These are phyloP conservation scores for Beauveria rudraprayagi DNA, from an alignment of 2,329 filamentous ascomycete species.

Conservation along the genomic window DNA sequence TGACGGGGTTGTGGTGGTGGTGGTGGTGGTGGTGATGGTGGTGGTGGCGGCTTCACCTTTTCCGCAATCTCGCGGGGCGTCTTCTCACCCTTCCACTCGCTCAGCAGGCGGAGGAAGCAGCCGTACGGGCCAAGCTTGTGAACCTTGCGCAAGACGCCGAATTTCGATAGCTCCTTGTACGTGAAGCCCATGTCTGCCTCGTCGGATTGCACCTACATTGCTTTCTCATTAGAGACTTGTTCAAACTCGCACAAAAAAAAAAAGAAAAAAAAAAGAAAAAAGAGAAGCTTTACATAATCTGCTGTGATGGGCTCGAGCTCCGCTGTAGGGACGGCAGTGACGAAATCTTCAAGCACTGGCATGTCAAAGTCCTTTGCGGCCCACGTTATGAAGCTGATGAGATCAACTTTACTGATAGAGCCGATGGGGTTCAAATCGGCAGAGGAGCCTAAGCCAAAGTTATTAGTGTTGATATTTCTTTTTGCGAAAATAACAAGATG, in stretches of 20 bases:
- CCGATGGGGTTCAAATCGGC: slow-evolving; percentile 32
- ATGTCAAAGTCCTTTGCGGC: slow-evolving; percentile 47
- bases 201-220: slow-evolving; percentile 26
- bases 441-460: slow-evolving; percentile 20
- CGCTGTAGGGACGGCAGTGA: slow-evolving; percentile 49
- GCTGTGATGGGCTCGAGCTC: slow-evolving; percentile 38
- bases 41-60: slow-evolving; percentile 24
- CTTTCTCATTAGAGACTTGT: not conserved
- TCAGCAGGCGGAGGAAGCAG: slow-evolving; percentile 29
- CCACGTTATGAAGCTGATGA: slow-evolving; percentile 57
- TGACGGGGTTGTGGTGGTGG: no score
- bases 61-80: slow-evolving; percentile 30
- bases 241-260: not conserved
- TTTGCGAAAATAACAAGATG: not conserved
- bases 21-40: no score
- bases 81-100: slow-evolving; percentile 27
- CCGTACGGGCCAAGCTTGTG: slow-evolving; percentile 34
- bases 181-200: slow-evolving; percentile 37
- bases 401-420: slow-evolving; percentile 47
- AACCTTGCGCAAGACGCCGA: slow-evolving; percentile 32
- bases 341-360: slow-evolving; percentile 55
- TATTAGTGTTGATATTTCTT: not conserved
- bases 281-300: slow-evolving; percentile 18
- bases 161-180: slow-evolving; percentile 32
- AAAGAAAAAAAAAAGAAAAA: no score